These are phyloP conservation scores for Bullera alba DNA, from an alignment of 768 basidiomycete genomes.

Conservation along the genomic window DNA sequence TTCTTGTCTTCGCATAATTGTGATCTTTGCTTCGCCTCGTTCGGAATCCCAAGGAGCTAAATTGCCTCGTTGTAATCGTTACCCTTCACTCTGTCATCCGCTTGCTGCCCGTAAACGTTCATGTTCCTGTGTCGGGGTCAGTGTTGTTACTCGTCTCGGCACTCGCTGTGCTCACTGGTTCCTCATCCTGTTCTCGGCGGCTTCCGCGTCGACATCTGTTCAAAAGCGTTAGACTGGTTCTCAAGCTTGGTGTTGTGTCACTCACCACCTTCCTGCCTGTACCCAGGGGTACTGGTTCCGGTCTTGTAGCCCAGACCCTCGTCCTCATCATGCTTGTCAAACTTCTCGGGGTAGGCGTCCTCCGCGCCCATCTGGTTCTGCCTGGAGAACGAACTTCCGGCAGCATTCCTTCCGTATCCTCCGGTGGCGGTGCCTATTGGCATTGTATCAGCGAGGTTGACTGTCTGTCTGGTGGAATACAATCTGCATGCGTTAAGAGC, in stretches of 20 bases:
- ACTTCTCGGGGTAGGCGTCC: conserved; percentile 10
- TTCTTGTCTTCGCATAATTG: no score
- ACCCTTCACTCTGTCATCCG: conserved; percentile 28
- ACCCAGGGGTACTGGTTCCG: conserved; percentile 38
- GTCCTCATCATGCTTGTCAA: conserved; percentile 17
- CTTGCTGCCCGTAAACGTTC: conserved; percentile 27
- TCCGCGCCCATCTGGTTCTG: conserved; percentile 33
- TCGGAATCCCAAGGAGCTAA: no score
- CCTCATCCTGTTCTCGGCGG: conserved; percentile 17
- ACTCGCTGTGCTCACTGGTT: conserved; percentile 26
- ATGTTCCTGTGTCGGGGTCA: conserved; percentile 3
- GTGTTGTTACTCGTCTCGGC: no score
- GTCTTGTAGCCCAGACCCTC: conserved; percentile 30
- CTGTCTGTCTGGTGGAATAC: neutral
- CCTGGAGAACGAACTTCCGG: conserved; percentile 28
- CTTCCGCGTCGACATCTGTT: conserved; percentile 18
- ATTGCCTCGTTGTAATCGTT: conserved; percentile 35
- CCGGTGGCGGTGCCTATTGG: conserved; percentile 24
- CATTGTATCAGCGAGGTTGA: neutral
- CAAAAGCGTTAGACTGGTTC: neutral
- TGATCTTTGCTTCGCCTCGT: no score
- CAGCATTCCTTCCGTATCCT: conserved; percentile 28
- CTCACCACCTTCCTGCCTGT: conserved; percentile 35
- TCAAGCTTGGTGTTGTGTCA: neutral
- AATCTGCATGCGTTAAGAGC: neutral